Percentiles rank a stretch among this genome's conserved stretches.
Conservation (phyloP, 2,329 filamentous ascomycete species). For the Fusarium longipes region DNA sequence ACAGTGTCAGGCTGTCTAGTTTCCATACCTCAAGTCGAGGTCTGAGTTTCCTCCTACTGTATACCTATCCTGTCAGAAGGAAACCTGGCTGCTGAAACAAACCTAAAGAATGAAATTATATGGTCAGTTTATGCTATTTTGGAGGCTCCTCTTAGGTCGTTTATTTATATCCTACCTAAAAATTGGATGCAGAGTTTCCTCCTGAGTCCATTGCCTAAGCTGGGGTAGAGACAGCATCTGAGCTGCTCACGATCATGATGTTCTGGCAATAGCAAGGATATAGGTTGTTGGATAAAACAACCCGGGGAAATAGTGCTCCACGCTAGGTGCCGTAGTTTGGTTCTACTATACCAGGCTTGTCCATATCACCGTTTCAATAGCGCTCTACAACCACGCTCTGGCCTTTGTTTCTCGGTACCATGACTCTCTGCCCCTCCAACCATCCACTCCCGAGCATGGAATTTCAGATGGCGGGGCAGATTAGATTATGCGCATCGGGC, state of each 20-base stretch:
- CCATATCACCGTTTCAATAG: constrained; percentile 17
- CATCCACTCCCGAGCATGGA: constrained; percentile 35
- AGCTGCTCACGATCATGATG: neutral
- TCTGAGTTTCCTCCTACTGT: neutral
- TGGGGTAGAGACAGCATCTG: constrained; percentile 31
- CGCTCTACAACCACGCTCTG: neutral
- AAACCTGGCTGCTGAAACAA: no score
- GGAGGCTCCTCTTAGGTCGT: no score
- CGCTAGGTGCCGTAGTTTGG: constrained; percentile 5
- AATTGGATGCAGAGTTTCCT: no score
- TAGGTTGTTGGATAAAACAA: neutral
- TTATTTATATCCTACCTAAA: no score
- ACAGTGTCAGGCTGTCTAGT: neutral
- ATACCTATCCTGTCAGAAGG: neutral
- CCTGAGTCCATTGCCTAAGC: no score
- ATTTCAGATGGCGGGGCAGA: constrained; percentile 44
- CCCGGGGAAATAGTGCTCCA: neutral
- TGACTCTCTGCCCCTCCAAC: constrained; percentile 25
- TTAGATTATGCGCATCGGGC: constrained; percentile 42
- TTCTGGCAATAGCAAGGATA: constrained; percentile 2
- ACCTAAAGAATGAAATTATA: no score
- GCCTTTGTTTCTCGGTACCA: neutral
- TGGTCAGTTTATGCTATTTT: no score
- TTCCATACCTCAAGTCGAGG: neutral
- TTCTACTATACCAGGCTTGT: constrained; percentile 16